A percentile compares a stretch with the other conserved stretches of the same genome.
These are phyloP conservation scores for Beta corolliflora DNA, from an alignment of 179 eudicot genomes.

Conservation along the genomic window DNA sequence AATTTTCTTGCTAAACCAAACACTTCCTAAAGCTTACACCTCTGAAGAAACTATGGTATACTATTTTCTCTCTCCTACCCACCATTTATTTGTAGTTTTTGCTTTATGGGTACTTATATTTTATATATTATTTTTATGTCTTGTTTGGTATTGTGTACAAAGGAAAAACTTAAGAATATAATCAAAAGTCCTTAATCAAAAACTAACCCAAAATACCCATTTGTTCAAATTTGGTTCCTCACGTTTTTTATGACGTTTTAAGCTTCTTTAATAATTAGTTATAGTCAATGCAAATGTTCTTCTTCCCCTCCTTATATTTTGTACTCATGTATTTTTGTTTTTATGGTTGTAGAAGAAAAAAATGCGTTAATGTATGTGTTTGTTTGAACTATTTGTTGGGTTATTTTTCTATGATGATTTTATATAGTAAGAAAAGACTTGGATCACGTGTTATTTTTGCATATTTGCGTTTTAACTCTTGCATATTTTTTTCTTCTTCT, in stretches of 20 bases:
- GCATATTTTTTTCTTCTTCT: background rate
- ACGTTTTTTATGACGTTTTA: slow-evolving; percentile 27
- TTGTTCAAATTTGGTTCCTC: slow-evolving; percentile 29
- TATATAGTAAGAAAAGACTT: slow-evolving; percentile 19
- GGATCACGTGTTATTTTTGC: slow-evolving; percentile 39
- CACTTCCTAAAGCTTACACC: slow-evolving; percentile 12
- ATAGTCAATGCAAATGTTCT: slow-evolving; percentile 31
- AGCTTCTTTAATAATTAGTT: slow-evolving; percentile 22
- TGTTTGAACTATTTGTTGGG: slow-evolving; percentile 19
- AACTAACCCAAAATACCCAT: slow-evolving; percentile 27
- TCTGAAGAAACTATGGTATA: slow-evolving; percentile 16
- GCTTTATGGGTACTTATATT: slow-evolving; percentile 3
- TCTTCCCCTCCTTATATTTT: background rate
- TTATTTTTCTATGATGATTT: background rate
- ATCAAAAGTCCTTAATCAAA: background rate
- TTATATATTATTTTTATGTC: background rate
- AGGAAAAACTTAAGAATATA: slow-evolving; percentile 2
- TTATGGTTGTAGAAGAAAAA: slow-evolving; percentile 4
- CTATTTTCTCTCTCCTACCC: background rate
- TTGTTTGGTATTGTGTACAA: slow-evolving; percentile 23
- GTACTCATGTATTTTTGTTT: slow-evolving; percentile 1
- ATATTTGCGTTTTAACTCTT: slow-evolving; percentile 11
- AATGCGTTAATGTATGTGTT: slow-evolving; percentile 30
- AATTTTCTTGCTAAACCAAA: background rate
- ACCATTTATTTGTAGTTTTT: background rate